These are phyloP conservation scores for Leccinum fallax DNA, from an alignment of 1,284 basidiomycete species.

Conservation along the genomic window DNA sequence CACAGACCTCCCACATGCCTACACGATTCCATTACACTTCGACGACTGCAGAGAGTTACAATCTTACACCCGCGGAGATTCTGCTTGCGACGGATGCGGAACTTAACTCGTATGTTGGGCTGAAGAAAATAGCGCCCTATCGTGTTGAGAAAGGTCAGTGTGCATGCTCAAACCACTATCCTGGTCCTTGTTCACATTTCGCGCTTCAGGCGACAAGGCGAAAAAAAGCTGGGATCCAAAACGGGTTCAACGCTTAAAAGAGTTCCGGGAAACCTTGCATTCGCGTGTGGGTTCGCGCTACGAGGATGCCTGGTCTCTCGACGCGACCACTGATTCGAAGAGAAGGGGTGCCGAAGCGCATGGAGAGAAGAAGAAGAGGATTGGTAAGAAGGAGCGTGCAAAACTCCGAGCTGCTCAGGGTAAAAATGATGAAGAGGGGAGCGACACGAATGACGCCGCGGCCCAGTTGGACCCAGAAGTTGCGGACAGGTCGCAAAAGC, in stretches of 20 bases:
- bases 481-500: constrained; percentile 17
- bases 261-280: constrained; percentile 59
- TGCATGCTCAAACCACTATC: neutral
- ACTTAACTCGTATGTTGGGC: constrained; percentile 86
- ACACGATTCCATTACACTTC: constrained; percentile 94
- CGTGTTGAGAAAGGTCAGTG: constrained; percentile 42
- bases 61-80: constrained; percentile 86
- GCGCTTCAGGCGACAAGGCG: constrained; percentile 36
- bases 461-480: neutral
- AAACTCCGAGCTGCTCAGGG: constrained; percentile 42
- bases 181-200: neutral
- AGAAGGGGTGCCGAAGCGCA: constrained; percentile 12
- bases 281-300: constrained; percentile 21
- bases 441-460: neutral
- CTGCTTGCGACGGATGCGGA: constrained; percentile 92
- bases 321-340: constrained; percentile 10
- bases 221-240: constrained; percentile 58
- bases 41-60: constrained; percentile 69
- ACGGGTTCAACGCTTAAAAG: constrained; percentile 71
- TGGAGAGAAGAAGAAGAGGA: constrained; percentile 61
- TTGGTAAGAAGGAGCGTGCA: constrained; percentile 76
- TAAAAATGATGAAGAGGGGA: constrained; percentile 14
- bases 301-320: constrained; percentile 22
- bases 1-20: constrained; percentile 83
- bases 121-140: constrained; percentile 93